A percentile compares a stretch with the other conserved stretches of the same genome.
Evolutionary conservation across 2,329 filamentous ascomycete species (phyloP).

Genomic region (Blastomyces silverae): DNA sequence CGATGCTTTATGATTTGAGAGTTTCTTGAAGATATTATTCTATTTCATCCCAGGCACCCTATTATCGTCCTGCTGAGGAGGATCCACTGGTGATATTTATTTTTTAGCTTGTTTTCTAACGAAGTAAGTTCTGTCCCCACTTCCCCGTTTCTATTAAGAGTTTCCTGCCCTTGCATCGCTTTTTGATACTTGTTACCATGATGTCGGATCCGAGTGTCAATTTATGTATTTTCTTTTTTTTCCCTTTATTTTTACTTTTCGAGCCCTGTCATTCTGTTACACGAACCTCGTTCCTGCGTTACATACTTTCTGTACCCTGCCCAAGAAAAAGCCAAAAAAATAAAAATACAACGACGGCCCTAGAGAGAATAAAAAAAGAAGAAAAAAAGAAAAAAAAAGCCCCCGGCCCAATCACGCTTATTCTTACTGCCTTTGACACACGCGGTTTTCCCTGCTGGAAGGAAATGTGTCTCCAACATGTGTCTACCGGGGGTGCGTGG

Average conservation of each 20-base stretch:
- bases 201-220: constrained; percentile 2
- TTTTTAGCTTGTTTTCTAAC: background rate
- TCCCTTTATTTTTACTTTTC: background rate
- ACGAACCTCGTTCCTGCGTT: constrained; percentile 9
- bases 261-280: constrained; percentile 3
- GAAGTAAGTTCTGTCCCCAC: constrained; percentile 6
- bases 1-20: background rate
- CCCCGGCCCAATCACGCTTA: background rate
- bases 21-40: background rate
- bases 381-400: background rate
- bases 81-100: background rate
- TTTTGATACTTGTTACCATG: constrained; percentile 7
- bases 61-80: background rate
- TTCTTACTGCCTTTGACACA: background rate
- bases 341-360: background rate
- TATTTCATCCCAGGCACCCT: background rate
- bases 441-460: background rate
- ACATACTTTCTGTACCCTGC: background rate
- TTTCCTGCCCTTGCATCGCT: constrained; percentile 8
- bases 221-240: background rate
- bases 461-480: background rate
- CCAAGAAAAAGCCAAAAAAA: background rate
- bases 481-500: background rate
- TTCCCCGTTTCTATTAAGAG: constrained; percentile 3
- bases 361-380: background rate